These are phyloP conservation scores for Pseudozyma tsukubaensis DNA, from an alignment of 1,284 basidiomycete species.

Conservation along the genomic window DNA sequence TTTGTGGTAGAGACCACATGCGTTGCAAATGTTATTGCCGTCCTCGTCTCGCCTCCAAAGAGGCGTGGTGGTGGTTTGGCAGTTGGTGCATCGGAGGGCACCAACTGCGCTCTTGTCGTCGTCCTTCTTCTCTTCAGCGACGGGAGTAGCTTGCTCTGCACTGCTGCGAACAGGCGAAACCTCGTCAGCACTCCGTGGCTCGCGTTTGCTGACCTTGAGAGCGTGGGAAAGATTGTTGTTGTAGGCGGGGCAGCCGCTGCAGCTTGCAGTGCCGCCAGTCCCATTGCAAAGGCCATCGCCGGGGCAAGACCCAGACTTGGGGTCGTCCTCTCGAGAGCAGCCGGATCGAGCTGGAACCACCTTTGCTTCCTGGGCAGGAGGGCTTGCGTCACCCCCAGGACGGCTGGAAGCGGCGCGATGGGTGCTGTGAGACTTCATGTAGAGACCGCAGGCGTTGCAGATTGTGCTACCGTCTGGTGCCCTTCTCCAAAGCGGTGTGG, in stretches of 20 bases:
- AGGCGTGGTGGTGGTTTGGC: conserved; percentile 88
- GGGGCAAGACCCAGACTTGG: conserved; percentile 58
- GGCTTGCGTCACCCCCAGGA: conserved; percentile 31
- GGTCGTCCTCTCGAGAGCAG: conserved; percentile 38
- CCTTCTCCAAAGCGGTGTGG: conserved; percentile 88
- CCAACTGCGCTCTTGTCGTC: conserved; percentile 45
- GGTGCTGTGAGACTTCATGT: conserved; percentile 54
- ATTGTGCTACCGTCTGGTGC: conserved; percentile 89
- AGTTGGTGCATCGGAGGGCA: conserved; percentile 78
- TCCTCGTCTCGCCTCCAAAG: conserved; percentile 90
- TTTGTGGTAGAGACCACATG: conserved; percentile 90
- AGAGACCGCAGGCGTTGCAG: conserved; percentile 78
- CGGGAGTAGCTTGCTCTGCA: conserved; percentile 15
- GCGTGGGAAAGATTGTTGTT: conserved; percentile 64
- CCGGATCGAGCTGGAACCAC: conserved; percentile 12
- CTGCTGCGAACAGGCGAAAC: conserved; percentile 19
- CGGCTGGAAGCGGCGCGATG: conserved; percentile 36
- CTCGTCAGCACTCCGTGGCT: conserved; percentile 27
- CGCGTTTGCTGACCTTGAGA: conserved; percentile 40
- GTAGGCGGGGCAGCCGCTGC: conserved; percentile 63
- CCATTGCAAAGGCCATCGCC: conserved; percentile 66
- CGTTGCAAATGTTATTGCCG: conserved; percentile 90
- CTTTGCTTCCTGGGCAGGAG: conserved; percentile 20
- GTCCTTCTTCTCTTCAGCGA: conserved; percentile 32
- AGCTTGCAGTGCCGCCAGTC: conserved; percentile 61